These are phyloP conservation scores for Phytophthora capsici DNA, from an alignment of 352 stramenopile genomes.

Conservation along the genomic window DNA sequence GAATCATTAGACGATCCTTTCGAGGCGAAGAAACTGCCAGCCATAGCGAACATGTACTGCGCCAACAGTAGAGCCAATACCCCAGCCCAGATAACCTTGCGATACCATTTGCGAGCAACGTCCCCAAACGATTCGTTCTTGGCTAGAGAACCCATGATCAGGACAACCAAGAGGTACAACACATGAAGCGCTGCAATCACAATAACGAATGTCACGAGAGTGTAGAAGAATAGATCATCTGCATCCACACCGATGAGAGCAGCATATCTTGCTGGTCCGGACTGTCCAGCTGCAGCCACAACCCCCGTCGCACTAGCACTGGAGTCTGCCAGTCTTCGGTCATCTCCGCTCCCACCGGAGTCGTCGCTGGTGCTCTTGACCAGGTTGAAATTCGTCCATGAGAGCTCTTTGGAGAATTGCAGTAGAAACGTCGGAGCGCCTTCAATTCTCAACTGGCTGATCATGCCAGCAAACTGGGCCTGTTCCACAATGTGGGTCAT, in stretches of 20 bases:
- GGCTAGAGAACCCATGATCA: constrained; percentile 50
- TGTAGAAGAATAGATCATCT: constrained; percentile 85
- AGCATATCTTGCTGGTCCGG: constrained; percentile 74
- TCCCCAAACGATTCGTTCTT: constrained; percentile 73
- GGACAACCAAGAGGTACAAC: constrained; percentile 65
- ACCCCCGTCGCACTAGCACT: constrained; percentile 38
- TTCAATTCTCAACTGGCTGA: constrained; percentile 78
- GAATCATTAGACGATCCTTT: constrained; percentile 37
- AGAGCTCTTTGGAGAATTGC: constrained; percentile 82
- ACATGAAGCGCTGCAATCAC: constrained; percentile 68
- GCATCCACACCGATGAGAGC: constrained; percentile 67
- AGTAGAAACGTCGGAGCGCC: constrained; percentile 80
- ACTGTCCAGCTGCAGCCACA: constrained; percentile 45
- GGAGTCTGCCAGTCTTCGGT: constrained; percentile 40
- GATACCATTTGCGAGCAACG: constrained; percentile 71
- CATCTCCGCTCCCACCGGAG: constrained; percentile 4
- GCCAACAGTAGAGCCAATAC: constrained; percentile 77
- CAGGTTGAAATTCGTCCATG: constrained; percentile 90
- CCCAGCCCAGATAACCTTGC: constrained; percentile 80
- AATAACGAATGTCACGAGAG: constrained; percentile 63
- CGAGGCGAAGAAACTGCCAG: constrained; percentile 79
- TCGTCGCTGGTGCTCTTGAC: constrained; percentile 50
- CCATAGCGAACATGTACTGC: constrained; percentile 90
- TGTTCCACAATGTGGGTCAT: constrained; percentile 89
- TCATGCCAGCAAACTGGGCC: constrained; percentile 85